Conservation (phyloP, 2,329 filamentous ascomycete species). For the Neofusicoccum ribis region DNA sequence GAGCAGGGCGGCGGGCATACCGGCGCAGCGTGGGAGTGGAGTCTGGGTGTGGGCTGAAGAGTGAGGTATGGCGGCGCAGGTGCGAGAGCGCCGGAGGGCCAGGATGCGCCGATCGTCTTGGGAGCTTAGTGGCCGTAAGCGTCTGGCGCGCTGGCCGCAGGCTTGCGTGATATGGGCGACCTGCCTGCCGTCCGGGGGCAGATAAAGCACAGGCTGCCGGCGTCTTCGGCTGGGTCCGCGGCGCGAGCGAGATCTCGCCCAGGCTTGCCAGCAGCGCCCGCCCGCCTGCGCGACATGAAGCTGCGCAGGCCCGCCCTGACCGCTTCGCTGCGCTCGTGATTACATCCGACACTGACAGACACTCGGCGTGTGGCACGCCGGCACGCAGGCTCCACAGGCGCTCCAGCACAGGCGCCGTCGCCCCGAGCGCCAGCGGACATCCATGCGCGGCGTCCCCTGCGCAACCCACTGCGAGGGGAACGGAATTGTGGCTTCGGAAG, state of each 20-base stretch:
- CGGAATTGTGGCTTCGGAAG: constrained; percentile 12
- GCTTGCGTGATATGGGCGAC: constrained; percentile 9
- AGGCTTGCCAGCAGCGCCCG: background rate
- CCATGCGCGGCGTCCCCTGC: constrained; percentile 4
- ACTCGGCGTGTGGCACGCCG: constrained; percentile 2
- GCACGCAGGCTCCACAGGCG: constrained; percentile 1
- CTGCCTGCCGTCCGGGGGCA: background rate
- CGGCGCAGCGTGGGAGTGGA: background rate
- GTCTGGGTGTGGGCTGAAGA: background rate
- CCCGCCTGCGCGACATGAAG: background rate
- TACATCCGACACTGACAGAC: background rate
- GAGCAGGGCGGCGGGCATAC: constrained; percentile 1
- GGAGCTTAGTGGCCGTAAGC: constrained; percentile 17
- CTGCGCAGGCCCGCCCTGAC: constrained; percentile 1
- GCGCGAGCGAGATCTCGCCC: background rate
- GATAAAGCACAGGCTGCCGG: constrained; percentile 12
- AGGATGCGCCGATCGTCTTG: constrained; percentile 8
- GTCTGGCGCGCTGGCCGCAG: constrained; percentile 10
- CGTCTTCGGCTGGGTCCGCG: constrained; percentile 10
- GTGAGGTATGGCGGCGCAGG: constrained; percentile 7
- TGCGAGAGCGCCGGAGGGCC: constrained; percentile 11
- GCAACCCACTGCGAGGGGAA: background rate
- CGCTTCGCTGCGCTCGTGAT: background rate
- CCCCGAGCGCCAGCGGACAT: constrained; percentile 6
- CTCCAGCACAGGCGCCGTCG: background rate